These are phyloP conservation scores for Botrytis sinoallii DNA, from an alignment of 2,329 filamentous ascomycete species.

Conservation along the genomic window DNA sequence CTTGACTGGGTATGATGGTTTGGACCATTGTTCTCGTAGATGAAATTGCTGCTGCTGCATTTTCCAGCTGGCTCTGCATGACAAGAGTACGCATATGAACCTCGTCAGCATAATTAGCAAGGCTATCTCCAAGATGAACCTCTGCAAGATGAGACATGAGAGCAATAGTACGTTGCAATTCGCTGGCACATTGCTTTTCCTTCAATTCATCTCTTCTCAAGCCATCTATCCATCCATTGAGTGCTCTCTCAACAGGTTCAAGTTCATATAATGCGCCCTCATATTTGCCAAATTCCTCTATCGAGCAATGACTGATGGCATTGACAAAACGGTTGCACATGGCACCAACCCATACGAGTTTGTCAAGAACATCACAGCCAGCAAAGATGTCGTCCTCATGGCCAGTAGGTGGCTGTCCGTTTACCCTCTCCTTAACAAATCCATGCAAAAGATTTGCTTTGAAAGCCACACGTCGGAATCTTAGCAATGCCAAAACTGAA, in stretches of 20 bases:
- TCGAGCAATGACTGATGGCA: slow-evolving; percentile 73
- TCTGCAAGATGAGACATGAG: slow-evolving; percentile 84
- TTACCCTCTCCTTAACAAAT: slow-evolving; percentile 76
- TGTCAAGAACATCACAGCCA: slow-evolving; percentile 78
- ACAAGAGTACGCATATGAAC: slow-evolving; percentile 73
- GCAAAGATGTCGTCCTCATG: slow-evolving; percentile 76
- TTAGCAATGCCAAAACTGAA: slow-evolving; percentile 81
- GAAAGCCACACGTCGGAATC: slow-evolving; percentile 84
- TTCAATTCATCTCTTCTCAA: slow-evolving; percentile 81
- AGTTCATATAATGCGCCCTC: slow-evolving; percentile 81
- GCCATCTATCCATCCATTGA: slow-evolving; percentile 85
- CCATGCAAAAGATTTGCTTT: slow-evolving; percentile 77
- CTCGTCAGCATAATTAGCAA: slow-evolving; percentile 74
- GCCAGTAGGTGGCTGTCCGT: slow-evolving; percentile 62
- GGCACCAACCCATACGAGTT: slow-evolving; percentile 76
- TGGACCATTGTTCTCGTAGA: slow-evolving; percentile 65
- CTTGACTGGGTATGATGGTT: slow-evolving; percentile 53
- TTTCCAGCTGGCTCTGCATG: slow-evolving; percentile 80
- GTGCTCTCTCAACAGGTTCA: slow-evolving; percentile 82
- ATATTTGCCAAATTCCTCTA: slow-evolving; percentile 74
- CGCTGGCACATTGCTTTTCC: slow-evolving; percentile 75
- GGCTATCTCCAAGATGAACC: slow-evolving; percentile 67
- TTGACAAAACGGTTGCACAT: slow-evolving; percentile 84
- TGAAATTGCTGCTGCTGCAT: slow-evolving; percentile 64
- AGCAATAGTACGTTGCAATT: slow-evolving; percentile 79